These are phyloP conservation scores for Hanseniaspora meyeri DNA, from an alignment of 805 yeast genomes.

Conservation along the genomic window DNA sequence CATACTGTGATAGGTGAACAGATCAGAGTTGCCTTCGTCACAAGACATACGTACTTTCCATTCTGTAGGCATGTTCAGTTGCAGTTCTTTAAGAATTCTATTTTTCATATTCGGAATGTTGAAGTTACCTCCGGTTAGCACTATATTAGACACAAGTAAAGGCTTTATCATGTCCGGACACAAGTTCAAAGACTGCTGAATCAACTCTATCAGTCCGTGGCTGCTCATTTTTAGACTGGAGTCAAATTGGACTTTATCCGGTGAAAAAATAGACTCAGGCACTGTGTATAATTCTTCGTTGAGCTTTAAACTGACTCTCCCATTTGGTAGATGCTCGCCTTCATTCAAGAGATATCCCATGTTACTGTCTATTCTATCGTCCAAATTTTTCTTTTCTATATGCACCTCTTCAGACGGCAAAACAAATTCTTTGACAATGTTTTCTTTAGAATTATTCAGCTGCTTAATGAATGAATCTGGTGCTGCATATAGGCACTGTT, in stretches of 20 bases:
- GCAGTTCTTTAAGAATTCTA: constrained; percentile 49
- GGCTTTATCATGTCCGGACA: constrained; percentile 68
- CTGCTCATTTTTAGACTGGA: constrained; percentile 34
- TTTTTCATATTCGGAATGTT: constrained; percentile 54
- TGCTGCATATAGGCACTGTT: constrained; percentile 33
- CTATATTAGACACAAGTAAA: constrained; percentile 64
- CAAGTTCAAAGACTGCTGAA: constrained; percentile 53
- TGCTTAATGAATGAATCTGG: constrained; percentile 39
- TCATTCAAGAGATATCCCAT: constrained; percentile 53
- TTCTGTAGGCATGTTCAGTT: constrained; percentile 56
- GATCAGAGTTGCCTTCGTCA: constrained; percentile 29
- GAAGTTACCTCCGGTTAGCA: constrained; percentile 72
- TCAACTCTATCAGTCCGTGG: constrained; percentile 62
- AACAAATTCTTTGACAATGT: constrained; percentile 51
- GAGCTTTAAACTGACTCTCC: constrained; percentile 52
- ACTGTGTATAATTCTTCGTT: constrained; percentile 77
- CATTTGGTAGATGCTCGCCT: constrained; percentile 23
- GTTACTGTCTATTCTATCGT: constrained; percentile 31
- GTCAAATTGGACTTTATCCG: constrained; percentile 58
- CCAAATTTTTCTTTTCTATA: neutral
- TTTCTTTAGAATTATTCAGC: constrained; percentile 20
- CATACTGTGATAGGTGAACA: constrained; percentile 52
- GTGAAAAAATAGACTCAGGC: constrained; percentile 80
- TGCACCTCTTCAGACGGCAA: constrained; percentile 44
- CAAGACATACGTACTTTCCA: constrained; percentile 46